A percentile compares a stretch with the other conserved stretches of the same genome.
These are phyloP conservation scores for Avicennia marina DNA, from an alignment of 257 asterid genomes.

Conservation along the genomic window DNA sequence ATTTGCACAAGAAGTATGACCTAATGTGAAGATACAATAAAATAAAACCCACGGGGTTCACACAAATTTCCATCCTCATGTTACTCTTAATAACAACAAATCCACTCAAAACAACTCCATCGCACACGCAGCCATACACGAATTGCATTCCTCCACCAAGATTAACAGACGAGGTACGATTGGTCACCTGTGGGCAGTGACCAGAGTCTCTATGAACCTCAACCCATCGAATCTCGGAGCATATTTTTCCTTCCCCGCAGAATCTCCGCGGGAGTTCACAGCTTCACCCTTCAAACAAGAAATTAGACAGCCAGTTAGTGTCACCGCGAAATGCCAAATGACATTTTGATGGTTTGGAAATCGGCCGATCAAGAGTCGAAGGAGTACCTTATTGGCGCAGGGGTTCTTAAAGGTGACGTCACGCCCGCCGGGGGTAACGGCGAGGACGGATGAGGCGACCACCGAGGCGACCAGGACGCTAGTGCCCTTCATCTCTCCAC, in stretches of 20 bases:
- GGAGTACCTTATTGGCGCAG: constrained; percentile 29
- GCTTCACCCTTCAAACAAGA: constrained; percentile 23
- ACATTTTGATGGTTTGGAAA: background rate
- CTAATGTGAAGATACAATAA: no score
- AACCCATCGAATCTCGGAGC: constrained; percentile 54
- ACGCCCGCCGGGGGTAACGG: constrained; percentile 22
- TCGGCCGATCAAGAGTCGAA: background rate
- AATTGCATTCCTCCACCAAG: constrained; percentile 3
- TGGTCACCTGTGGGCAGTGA: constrained; percentile 55
- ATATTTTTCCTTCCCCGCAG: constrained; percentile 25
- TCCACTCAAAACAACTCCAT: background rate
- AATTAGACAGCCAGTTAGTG: background rate
- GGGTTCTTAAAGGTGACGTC: constrained; percentile 20
- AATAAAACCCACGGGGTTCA: no score
- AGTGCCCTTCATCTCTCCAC: constrained; percentile 39
- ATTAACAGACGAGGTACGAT: background rate
- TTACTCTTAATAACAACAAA: background rate
- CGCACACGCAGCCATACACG: background rate
- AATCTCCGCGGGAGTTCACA: background rate
- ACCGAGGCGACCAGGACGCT: constrained; percentile 35
- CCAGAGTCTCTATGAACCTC: constrained; percentile 58
- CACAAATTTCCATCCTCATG: no score
- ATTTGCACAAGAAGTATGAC: no score
- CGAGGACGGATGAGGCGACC: constrained; percentile 36
- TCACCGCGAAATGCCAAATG: background rate